Conservation (phyloP, 2,329 filamentous ascomycete genomes). For the Colletotrichum lindemuthianum region DNA sequence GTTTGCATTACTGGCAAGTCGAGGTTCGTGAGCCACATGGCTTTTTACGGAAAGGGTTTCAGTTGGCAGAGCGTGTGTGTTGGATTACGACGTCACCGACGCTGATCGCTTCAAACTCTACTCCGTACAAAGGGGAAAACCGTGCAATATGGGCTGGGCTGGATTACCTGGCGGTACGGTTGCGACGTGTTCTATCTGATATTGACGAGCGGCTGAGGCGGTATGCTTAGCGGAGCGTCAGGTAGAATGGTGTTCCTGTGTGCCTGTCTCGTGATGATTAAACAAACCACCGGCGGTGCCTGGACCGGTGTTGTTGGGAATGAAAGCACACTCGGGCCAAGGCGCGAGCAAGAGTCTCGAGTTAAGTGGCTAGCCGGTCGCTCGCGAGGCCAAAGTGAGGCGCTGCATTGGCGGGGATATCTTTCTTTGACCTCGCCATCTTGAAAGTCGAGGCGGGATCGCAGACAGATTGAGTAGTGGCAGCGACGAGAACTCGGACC, state of each 20-base stretch:
- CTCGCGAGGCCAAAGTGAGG: no score
- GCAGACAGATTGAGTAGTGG: background rate
- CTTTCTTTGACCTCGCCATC: conserved; percentile 4
- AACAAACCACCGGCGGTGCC: conserved; percentile 2
- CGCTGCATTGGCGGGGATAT: no score
- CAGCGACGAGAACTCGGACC: conserved; percentile 19
- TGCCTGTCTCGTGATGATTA: conserved; percentile 10
- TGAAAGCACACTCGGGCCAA: conserved; percentile 6
- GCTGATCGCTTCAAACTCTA: conserved; percentile 13
- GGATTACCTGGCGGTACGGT: background rate
- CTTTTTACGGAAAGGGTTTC: conserved; percentile 8
- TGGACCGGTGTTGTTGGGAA: background rate
- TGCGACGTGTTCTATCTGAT: background rate
- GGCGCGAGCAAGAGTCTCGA: background rate
- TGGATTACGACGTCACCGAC: conserved; percentile 18
- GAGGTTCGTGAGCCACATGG: background rate
- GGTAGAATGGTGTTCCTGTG: background rate
- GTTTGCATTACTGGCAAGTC: background rate
- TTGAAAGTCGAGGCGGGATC: conserved; percentile 4
- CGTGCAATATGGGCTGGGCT: background rate
- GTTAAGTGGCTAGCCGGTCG: no score
- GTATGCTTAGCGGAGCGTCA: background rate
- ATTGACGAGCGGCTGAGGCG: background rate
- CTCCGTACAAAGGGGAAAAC: background rate
- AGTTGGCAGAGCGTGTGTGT: background rate